Conservation (phyloP, 176 grass and related monocot species). For the sorghum (Sorghum bicolor) region DNA sequence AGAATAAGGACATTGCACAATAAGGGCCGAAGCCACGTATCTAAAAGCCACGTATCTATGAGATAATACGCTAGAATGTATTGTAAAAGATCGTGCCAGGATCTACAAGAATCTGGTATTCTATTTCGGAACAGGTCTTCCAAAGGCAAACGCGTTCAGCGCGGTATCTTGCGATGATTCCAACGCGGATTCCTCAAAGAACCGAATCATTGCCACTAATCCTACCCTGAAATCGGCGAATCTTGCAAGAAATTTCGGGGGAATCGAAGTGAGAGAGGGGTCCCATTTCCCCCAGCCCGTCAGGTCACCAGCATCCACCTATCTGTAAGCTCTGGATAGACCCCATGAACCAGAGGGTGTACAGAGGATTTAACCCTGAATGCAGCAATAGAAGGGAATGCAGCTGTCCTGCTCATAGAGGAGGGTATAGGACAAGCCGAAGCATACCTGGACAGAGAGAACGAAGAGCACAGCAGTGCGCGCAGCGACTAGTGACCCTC, state of each 20-base stretch:
- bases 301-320: background rate
- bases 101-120: background rate
- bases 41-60: background rate
- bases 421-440: background rate
- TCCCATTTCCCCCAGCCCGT: background rate
- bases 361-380: background rate
- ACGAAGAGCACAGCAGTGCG: background rate
- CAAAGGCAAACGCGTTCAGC: background rate
- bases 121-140: background rate
- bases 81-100: background rate
- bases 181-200: background rate
- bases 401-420: background rate
- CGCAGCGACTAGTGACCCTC: background rate
- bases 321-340: background rate
- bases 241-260: background rate
- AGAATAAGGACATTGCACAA: background rate
- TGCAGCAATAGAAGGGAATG: background rate
- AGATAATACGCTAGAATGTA: background rate
- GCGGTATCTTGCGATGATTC: constrained; percentile 6
- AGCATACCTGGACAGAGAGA: background rate
- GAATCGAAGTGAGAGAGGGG: background rate
- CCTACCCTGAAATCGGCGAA: background rate
- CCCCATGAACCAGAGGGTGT: background rate
- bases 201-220: constrained; percentile 3
- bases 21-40: background rate